A percentile compares a stretch with the other conserved stretches of the same genome.
Evolutionary conservation across 73 alveolate species (phyloP).

Genomic region (Paramecium biaurelia): DNA sequence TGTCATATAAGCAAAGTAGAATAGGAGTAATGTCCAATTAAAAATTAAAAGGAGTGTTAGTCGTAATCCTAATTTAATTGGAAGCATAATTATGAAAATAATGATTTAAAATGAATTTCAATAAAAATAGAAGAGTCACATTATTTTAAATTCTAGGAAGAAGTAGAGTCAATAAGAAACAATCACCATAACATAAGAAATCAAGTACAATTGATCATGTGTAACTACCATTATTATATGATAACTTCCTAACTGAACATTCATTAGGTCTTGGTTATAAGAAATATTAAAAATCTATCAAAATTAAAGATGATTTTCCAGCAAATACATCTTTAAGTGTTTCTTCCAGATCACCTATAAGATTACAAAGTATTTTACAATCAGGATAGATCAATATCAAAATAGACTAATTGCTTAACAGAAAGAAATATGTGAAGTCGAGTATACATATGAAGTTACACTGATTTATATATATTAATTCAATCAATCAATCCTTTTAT

Average conservation of each 20-base stretch:
- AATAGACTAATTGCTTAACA: not conserved
- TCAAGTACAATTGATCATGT: not conserved
- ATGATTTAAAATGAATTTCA: not conserved
- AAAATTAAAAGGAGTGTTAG: not conserved
- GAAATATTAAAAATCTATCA: not conserved
- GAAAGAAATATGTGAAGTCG: not conserved
- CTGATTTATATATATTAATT: not conserved
- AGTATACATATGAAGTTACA: not conserved
- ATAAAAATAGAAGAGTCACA: not conserved
- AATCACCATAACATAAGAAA: not conserved
- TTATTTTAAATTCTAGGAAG: not conserved
- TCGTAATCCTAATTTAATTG: not conserved
- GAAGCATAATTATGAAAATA: not conserved
- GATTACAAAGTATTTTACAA: not conserved
- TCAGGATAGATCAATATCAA: not conserved
- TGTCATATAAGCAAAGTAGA: not conserved
- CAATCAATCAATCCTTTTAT: not conserved
- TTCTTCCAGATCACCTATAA: not conserved
- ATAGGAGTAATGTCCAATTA: not conserved
- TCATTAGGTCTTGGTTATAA: not conserved
- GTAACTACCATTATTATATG: not conserved
- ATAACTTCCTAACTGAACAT: not conserved
- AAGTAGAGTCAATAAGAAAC: not conserved
- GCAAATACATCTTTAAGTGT: not conserved
- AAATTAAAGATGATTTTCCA: not conserved